Evolutionary conservation across 495 filamentous ascomycete species (phyloP).

Genomic region (Xylaria longipes): DNA sequence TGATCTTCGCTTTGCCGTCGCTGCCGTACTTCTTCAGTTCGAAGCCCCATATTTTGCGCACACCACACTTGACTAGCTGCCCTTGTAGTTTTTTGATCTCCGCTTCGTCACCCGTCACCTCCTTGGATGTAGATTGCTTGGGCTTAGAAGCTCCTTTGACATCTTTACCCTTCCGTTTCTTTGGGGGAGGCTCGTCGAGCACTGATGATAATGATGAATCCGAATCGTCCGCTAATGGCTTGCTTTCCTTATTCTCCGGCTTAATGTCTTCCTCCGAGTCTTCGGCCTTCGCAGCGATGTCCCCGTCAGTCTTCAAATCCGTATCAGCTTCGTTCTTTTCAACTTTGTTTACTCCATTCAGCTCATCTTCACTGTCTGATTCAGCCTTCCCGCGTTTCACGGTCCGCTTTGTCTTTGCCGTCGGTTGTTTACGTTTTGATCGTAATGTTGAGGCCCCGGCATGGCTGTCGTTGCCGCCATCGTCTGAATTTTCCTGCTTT

Average conservation of each 20-base stretch:
- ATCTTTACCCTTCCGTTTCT: constrained; percentile 48
- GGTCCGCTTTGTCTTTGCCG: constrained; percentile 37
- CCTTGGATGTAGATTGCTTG: constrained; percentile 45
- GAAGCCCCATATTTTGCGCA: constrained; percentile 89
- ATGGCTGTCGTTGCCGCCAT: constrained; percentile 29
- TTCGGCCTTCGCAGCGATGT: constrained; percentile 28
- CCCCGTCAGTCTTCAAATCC: constrained; percentile 19
- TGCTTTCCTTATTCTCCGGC: constrained; percentile 32
- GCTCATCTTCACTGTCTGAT: constrained; percentile 48
- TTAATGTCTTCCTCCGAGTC: constrained; percentile 33
- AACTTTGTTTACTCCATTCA: constrained; percentile 37
- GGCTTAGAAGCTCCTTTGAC: constrained; percentile 39
- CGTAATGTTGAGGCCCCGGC: constrained; percentile 31
- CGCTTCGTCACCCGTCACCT: constrained; percentile 69
- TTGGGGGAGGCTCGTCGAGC: constrained; percentile 70
- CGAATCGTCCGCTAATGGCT: constrained; percentile 56
- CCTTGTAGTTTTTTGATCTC: constrained; percentile 92
- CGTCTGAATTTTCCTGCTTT: constrained; percentile 25
- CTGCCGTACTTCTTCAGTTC: constrained; percentile 79
- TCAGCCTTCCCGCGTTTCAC: constrained; percentile 32
- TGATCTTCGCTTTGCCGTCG: constrained; percentile 76
- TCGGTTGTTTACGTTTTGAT: constrained; percentile 36
- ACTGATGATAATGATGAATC: constrained; percentile 84
- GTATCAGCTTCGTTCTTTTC: constrained; percentile 33
- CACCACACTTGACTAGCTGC: constrained; percentile 88